Conservation (phyloP, 2,329 filamentous ascomycete genomes). For the Escovopsis sp. region DNA sequence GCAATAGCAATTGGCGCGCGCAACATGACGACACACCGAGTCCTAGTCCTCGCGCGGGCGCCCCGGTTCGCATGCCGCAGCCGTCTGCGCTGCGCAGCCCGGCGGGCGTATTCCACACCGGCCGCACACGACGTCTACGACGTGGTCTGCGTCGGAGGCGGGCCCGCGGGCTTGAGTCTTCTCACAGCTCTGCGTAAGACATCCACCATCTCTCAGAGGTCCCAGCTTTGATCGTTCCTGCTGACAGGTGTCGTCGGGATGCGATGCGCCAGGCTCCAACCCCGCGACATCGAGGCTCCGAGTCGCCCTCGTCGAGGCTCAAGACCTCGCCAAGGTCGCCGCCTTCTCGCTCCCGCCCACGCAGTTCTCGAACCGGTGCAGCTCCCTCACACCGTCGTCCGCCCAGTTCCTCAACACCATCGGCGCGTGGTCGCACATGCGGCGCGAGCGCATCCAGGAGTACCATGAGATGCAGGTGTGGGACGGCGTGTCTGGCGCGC, state of each 20-base stretch:
- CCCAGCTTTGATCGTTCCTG: too few relatives aligned
- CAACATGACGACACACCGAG: too few relatives aligned
- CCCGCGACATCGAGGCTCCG: conserved; percentile 62
- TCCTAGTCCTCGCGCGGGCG: too few relatives aligned
- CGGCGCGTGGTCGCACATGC: conserved; percentile 71
- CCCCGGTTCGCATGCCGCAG: conserved; percentile 30
- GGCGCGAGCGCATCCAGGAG: conserved; percentile 58
- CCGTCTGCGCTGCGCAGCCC: conserved; percentile 27
- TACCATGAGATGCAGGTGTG: conserved; percentile 98
- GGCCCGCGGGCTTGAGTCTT: conserved; percentile 76
- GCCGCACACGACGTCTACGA: conserved; percentile 62
- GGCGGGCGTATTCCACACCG: conserved; percentile 25
- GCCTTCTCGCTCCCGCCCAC: conserved; percentile 51
- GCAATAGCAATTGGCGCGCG: neutral
- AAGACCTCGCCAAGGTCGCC: conserved; percentile 59
- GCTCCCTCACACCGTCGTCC: conserved; percentile 80
- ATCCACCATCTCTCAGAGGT: neutral
- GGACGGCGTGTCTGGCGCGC: conserved; percentile 80
- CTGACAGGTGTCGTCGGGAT: neutral
- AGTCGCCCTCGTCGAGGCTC: conserved; percentile 79
- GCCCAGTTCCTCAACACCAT: conserved; percentile 70
- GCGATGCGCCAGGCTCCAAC: conserved; percentile 48
- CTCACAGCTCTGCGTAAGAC: conserved; percentile 56
- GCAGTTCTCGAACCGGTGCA: conserved; percentile 85
- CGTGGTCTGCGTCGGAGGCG: conserved; percentile 82